A percentile compares a stretch with the other conserved stretches of the same genome.
Conservation (phyloP, 2,329 filamentous ascomycete species). For the Ascochyta fabae region DNA sequence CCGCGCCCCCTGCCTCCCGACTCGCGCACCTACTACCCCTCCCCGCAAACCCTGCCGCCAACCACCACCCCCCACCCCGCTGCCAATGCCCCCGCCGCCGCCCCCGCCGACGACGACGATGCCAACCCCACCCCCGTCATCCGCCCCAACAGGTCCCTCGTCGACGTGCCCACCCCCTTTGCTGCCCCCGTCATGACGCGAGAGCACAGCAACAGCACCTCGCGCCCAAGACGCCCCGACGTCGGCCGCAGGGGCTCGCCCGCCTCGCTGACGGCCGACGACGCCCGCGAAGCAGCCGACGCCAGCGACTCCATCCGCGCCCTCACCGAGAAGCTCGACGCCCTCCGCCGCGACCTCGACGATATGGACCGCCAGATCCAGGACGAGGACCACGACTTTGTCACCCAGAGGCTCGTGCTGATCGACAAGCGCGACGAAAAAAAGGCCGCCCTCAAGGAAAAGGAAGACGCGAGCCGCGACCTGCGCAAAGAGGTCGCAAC, state of each 20-base stretch:
- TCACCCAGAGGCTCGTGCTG: slow-evolving; percentile 56
- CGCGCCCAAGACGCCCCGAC: slow-evolving; percentile 67
- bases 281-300: slow-evolving; percentile 44
- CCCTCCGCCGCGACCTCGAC: slow-evolving; percentile 81
- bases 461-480: slow-evolving; percentile 87
- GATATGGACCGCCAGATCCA: slow-evolving; percentile 73
- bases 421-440: slow-evolving; percentile 81
- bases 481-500: slow-evolving; percentile 80
- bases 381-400: slow-evolving; percentile 63
- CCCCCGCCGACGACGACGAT: slow-evolving; percentile 50
- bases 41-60: slow-evolving; percentile 49
- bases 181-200: slow-evolving; percentile 66
- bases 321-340: slow-evolving; percentile 81
- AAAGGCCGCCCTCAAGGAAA: slow-evolving; percentile 79
- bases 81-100: slow-evolving; percentile 35
- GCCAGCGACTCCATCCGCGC: slow-evolving; percentile 65
- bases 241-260: slow-evolving; percentile 79
- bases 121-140: slow-evolving; percentile 61
- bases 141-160: slow-evolving; percentile 57
- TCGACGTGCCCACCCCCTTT: slow-evolving; percentile 69
- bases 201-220: slow-evolving; percentile 66
- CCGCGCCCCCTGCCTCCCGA: slow-evolving; percentile 65
- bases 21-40: slow-evolving; percentile 55
- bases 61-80: slow-evolving; percentile 52
- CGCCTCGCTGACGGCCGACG: slow-evolving; percentile 59